Conservation (phyloP, 257 asterid genomes). For the Asclepias syriaca region DNA sequence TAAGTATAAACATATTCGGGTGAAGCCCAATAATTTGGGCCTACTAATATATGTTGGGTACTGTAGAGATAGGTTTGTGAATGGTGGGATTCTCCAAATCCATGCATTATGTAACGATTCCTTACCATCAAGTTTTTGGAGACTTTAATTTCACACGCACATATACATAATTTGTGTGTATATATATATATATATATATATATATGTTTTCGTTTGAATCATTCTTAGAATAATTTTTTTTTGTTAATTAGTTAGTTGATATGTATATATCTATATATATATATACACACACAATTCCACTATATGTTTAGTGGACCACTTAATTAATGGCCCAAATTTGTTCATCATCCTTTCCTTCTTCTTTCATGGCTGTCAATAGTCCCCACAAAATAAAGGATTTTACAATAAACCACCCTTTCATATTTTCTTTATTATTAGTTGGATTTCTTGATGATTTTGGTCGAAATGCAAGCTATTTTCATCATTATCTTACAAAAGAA, state of each 20-base stretch:
- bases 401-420: too few species aligned
- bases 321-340: not conserved
- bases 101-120: not conserved
- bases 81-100: not conserved
- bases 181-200: too few species aligned
- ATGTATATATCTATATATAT: too few species aligned
- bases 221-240: too few species aligned
- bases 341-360: not conserved
- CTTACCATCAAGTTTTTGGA: not conserved
- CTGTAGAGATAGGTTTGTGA: not conserved
- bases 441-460: too few species aligned
- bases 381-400: not conserved
- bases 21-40: constrained; percentile 11
- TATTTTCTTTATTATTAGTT: too few species aligned
- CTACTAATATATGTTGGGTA: not conserved
- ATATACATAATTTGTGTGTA: too few species aligned
- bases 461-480: too few species aligned
- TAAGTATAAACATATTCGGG: not conserved
- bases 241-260: too few species aligned
- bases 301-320: not conserved
- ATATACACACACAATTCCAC: not conserved
- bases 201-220: too few species aligned
- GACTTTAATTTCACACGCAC: not conserved
- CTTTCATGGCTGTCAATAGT: constrained; percentile 4
- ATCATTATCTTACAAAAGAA: too few species aligned